phyloP scores from a whole-genome alignment of 2,329 filamentous ascomycete species.

The Neonectria faginata region DNA sequence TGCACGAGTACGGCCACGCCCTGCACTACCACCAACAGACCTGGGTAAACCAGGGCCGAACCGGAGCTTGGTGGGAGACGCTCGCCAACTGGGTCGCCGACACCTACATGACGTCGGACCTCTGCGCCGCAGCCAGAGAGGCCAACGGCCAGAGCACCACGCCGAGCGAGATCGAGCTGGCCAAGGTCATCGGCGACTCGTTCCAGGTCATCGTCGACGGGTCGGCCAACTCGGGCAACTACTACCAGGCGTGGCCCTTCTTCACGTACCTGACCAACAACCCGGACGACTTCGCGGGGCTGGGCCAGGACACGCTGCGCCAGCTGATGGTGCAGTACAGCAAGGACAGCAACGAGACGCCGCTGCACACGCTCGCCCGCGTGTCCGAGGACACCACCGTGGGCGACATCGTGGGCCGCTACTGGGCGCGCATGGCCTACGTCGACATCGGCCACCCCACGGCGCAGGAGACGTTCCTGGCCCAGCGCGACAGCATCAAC shows the following conservation, averaged over 20 bases:
- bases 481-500: constrained; percentile 51
- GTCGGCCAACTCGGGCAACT: constrained; percentile 55
- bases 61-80: constrained; percentile 64
- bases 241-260: constrained; percentile 66
- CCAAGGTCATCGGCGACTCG: constrained; percentile 60
- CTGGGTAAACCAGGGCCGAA: constrained; percentile 59
- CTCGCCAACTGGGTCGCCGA: constrained; percentile 63
- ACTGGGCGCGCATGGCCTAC: constrained; percentile 66
- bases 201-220: constrained; percentile 63
- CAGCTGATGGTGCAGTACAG: constrained; percentile 59
- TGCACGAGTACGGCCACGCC: constrained; percentile 63
- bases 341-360: constrained; percentile 60
- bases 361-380: constrained; percentile 59
- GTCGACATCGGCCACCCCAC: constrained; percentile 61
- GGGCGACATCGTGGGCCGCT: constrained; percentile 58
- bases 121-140: constrained; percentile 55
- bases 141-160: constrained; percentile 50
- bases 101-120: constrained; percentile 58
- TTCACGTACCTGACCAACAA: constrained; percentile 62
- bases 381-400: constrained; percentile 49
- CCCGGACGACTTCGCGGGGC: constrained; percentile 56
- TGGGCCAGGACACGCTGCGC: constrained; percentile 56
- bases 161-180: constrained; percentile 55
- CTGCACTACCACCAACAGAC: constrained; percentile 58
- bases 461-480: constrained; percentile 53